A percentile compares a stretch with the other conserved stretches of the same genome.
phyloP scores from a whole-genome alignment of 306 rosid species.

The Echinosophora koreensis region DNA sequence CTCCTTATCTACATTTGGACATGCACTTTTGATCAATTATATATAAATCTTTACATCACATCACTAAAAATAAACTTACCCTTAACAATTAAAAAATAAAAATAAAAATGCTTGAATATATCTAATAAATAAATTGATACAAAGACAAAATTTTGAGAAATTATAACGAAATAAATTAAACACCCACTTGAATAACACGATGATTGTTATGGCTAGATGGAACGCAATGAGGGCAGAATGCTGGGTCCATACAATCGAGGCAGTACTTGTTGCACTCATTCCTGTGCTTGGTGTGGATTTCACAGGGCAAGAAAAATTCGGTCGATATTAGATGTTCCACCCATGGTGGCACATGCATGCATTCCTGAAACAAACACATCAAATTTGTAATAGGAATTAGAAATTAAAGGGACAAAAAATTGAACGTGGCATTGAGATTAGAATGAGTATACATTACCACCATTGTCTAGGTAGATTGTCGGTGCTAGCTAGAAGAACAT shows the following conservation, averaged over 20 bases:
- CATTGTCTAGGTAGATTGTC: slow-evolving; percentile 32
- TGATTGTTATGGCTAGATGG: slow-evolving; percentile 55
- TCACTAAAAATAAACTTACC: not conserved
- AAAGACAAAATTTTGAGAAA: not conserved
- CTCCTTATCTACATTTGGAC: slow-evolving; percentile 61
- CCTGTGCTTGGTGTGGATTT: slow-evolving; percentile 41
- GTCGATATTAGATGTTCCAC: slow-evolving; percentile 53
- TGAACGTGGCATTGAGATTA: not conserved
- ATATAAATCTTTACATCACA: not conserved
- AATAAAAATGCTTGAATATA: not conserved
- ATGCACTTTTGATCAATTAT: not conserved
- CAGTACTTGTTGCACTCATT: slow-evolving; percentile 69
- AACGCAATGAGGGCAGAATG: slow-evolving; percentile 55
- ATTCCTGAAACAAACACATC: slow-evolving; percentile 37
- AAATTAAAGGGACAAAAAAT: not conserved
- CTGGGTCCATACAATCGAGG: slow-evolving; percentile 49
- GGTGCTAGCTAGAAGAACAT: not conserved
- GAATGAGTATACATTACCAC: slow-evolving; percentile 45
- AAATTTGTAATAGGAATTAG: not conserved
- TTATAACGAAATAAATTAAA: not conserved
- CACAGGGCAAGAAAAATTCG: slow-evolving; percentile 52
- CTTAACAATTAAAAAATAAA: too few relatives aligned
- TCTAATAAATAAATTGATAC: not conserved
- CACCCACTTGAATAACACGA: slow-evolving; percentile 59
- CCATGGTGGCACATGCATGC: slow-evolving; percentile 55